These are phyloP conservation scores for Eucalyptus coolabah DNA, from an alignment of 345 rosid genomes.

Conservation along the genomic window DNA sequence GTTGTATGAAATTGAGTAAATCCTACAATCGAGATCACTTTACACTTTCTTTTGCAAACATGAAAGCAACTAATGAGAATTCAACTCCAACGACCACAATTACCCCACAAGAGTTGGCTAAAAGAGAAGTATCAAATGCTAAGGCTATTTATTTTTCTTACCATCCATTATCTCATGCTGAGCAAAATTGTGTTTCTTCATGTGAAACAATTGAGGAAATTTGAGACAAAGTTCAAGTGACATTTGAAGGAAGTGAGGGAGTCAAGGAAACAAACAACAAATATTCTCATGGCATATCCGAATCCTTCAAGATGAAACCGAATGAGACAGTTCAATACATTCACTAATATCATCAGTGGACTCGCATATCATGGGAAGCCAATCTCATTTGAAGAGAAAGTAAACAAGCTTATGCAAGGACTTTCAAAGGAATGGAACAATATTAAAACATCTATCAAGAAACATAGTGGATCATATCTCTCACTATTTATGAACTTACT, in stretches of 20 bases:
- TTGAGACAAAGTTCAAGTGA: not conserved
- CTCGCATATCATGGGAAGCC: not conserved
- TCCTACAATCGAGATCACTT: not conserved
- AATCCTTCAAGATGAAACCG: not conserved
- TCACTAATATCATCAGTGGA: not conserved
- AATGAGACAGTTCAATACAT: not conserved
- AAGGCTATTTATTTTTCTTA: not conserved
- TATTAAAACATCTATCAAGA: not conserved
- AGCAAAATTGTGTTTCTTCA: not conserved
- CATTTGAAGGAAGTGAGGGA: not conserved
- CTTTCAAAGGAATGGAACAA: not conserved
- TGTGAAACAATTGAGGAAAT: not conserved
- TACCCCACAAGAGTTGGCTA: not conserved
- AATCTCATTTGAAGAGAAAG: not conserved
- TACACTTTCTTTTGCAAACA: not conserved
- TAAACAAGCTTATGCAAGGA: not conserved
- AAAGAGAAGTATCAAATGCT: not conserved
- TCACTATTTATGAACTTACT: not conserved
- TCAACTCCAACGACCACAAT: not conserved
- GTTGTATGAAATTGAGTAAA: not conserved
- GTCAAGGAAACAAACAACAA: not conserved
- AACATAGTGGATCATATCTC: not conserved
- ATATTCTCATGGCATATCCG: not conserved
- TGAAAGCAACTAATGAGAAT: not conserved
- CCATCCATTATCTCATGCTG: not conserved